phyloP scores from a whole-genome alignment of 257 asterid genomes.

The Capsicum chinense region DNA sequence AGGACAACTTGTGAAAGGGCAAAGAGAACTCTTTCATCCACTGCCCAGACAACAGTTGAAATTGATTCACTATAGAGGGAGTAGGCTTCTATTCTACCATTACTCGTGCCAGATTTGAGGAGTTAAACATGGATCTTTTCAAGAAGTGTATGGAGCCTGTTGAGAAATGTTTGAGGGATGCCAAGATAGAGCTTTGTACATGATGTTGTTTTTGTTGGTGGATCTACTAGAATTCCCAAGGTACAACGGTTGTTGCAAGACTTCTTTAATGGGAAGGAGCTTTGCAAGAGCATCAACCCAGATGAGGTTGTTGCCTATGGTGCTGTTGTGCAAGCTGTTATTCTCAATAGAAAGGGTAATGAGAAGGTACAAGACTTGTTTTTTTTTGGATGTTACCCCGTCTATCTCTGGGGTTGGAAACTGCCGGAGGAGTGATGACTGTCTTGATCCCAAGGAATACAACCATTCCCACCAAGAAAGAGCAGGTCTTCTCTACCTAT shows the following conservation, averaged over 20 bases:
- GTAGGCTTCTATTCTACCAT: conserved; percentile 41
- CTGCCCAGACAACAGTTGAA: conserved; percentile 41
- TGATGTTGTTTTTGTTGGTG: conserved; percentile 42
- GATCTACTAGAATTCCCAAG: conserved; percentile 41
- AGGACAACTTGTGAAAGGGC: conserved; percentile 43
- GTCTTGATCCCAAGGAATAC: conserved; percentile 45
- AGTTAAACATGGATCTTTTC: conserved; percentile 38
- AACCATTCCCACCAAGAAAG: conserved; percentile 48
- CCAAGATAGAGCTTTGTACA: conserved; percentile 32
- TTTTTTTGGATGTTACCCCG: conserved; percentile 45
- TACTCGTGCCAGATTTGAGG: conserved; percentile 40
- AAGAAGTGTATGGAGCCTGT: conserved; percentile 38
- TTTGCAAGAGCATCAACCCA: conserved; percentile 43
- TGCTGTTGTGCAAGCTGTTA: conserved; percentile 49
- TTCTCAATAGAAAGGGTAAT: conserved; percentile 45
- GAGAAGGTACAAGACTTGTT: conserved; percentile 45
- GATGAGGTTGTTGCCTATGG: conserved; percentile 54
- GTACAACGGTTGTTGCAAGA: conserved; percentile 37
- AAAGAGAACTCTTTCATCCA: conserved; percentile 41
- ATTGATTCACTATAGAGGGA: conserved; percentile 46
- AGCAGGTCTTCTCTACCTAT: conserved; percentile 42
- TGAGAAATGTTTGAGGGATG: conserved; percentile 39
- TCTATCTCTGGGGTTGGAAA: conserved; percentile 42
- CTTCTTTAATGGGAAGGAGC: conserved; percentile 37
- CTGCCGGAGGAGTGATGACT: conserved; percentile 46